Evolutionary conservation across 441 rosid species (phyloP).

Genomic region (Biscutella auriculata): DNA sequence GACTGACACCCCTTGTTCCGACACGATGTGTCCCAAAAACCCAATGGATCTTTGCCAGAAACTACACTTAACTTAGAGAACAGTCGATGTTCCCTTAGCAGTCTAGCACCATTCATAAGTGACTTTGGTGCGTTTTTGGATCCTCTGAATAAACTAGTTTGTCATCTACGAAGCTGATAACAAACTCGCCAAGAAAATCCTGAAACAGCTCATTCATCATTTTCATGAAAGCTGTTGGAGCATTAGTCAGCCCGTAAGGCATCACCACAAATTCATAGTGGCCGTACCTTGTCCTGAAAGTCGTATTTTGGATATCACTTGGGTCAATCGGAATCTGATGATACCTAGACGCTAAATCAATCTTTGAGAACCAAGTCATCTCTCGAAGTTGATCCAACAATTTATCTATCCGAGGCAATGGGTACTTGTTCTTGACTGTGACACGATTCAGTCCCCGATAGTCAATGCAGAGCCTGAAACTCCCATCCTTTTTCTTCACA

Average conservation of each 20-base stretch:
- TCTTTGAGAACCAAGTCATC: neutral
- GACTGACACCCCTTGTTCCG: too few relatives aligned
- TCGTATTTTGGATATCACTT: neutral
- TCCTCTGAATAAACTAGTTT: too few relatives aligned
- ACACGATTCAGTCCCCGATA: neutral
- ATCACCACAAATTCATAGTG: neutral
- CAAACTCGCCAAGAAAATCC: neutral
- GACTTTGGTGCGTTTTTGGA: too few relatives aligned
- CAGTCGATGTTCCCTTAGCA: too few relatives aligned
- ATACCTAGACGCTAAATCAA: neutral
- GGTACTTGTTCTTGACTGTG: neutral
- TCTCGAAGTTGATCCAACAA: neutral
- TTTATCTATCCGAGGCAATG: neutral
- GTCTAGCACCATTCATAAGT: too few relatives aligned
- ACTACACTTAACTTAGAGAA: too few relatives aligned
- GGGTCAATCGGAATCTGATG: neutral
- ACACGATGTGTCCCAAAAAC: too few relatives aligned
- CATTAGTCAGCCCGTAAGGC: neutral
- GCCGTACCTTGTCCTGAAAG: neutral
- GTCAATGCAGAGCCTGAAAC: neutral
- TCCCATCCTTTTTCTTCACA: neutral
- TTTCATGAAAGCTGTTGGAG: neutral
- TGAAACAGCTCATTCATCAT: neutral
- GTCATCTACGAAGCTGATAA: too few relatives aligned
- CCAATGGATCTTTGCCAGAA: too few relatives aligned